phyloP scores from a whole-genome alignment of 2,329 filamentous ascomycete genomes.

The Dactylonectria estremocensis region DNA sequence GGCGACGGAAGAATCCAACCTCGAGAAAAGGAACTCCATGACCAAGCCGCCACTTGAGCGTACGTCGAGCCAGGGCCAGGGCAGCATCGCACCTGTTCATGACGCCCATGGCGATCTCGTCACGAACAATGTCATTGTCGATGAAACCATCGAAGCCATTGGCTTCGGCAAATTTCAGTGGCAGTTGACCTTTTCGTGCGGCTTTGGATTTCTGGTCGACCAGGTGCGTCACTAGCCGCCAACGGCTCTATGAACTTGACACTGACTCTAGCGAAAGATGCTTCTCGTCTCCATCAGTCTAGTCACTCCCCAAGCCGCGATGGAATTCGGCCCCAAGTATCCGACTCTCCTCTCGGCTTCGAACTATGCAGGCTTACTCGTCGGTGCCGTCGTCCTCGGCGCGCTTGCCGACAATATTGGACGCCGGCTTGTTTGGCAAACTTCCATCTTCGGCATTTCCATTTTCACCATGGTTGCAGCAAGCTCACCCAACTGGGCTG shows the following conservation, averaged over 20 bases:
- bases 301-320: conserved; percentile 37
- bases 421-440: conserved; percentile 37
- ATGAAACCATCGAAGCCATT: conserved; percentile 37
- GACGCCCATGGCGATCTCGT: neutral
- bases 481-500: conserved; percentile 36
- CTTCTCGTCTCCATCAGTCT: conserved; percentile 40
- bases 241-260: neutral
- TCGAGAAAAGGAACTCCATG: conserved; percentile 4
- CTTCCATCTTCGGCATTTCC: conserved; percentile 39
- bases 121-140: conserved; percentile 30
- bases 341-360: conserved; percentile 31
- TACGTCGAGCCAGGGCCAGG: conserved; percentile 19
- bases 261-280: conserved; percentile 26
- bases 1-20: neutral
- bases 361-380: conserved; percentile 34
- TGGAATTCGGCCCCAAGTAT: conserved; percentile 41
- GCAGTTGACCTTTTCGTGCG: conserved; percentile 39
- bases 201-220: conserved; percentile 41
- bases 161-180: conserved; percentile 41
- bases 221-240: conserved; percentile 25
- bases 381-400: conserved; percentile 35
- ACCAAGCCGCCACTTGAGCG: conserved; percentile 17
- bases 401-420: conserved; percentile 36
- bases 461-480: conserved; percentile 33
- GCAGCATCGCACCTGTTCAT: conserved; percentile 21